Percentiles rank a stretch among this genome's conserved stretches.
Evolutionary conservation across 306 rosid species (phyloP).

Genomic region (Vigna radiata): DNA sequence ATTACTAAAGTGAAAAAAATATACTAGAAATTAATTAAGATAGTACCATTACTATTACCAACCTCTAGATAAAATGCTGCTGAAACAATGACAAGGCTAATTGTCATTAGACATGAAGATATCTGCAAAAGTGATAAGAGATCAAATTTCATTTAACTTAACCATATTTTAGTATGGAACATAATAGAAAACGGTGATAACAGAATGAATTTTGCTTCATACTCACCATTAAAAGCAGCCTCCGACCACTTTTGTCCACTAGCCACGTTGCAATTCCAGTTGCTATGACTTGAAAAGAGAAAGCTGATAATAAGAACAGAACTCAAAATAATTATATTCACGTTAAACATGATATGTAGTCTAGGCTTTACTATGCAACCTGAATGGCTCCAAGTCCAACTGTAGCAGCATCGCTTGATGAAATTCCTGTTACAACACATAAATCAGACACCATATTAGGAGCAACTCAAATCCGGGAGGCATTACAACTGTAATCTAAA

Average conservation of each 20-base stretch:
- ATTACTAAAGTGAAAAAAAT: not conserved
- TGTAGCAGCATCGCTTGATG: constrained; percentile 70
- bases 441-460: too few relatives aligned
- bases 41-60: constrained; percentile 26
- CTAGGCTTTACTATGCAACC: constrained; percentile 49
- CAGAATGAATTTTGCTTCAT: constrained; percentile 24
- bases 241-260: constrained; percentile 81
- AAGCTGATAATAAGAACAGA: constrained; percentile 27
- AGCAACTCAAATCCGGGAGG: constrained; percentile 21
- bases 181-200: not conserved
- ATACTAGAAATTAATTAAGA: constrained; percentile 35
- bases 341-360: not conserved
- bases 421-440: constrained; percentile 62
- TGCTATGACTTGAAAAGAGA: constrained; percentile 61
- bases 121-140: constrained; percentile 53
- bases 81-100: constrained; percentile 74
- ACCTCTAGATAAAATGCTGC: constrained; percentile 77
- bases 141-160: constrained; percentile 30
- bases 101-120: constrained; percentile 72
- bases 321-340: constrained; percentile 26
- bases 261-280: constrained; percentile 82
- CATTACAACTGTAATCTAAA: constrained; percentile 17
- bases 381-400: constrained; percentile 79
- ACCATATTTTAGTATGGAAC: not conserved
- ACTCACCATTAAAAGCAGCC: constrained; percentile 74